A percentile compares a stretch with the other conserved stretches of the same genome.
These are phyloP conservation scores for Trifolium subterraneum DNA, from an alignment of 306 rosid genomes.

Conservation along the genomic window DNA sequence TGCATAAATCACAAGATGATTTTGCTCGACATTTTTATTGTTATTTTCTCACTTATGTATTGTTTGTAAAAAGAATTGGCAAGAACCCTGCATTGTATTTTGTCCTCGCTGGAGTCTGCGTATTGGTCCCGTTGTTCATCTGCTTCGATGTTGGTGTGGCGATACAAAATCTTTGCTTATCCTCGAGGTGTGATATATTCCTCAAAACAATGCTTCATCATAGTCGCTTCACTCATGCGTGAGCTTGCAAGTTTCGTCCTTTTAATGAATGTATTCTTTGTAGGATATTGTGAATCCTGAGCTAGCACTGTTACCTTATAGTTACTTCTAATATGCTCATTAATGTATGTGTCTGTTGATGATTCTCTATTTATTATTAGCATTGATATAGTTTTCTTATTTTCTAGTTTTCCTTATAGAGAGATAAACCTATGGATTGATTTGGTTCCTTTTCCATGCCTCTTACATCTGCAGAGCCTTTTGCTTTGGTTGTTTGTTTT, in stretches of 20 bases:
- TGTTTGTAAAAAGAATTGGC: constrained; percentile 69
- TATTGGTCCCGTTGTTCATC: constrained; percentile 83
- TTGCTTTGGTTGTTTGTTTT: no score
- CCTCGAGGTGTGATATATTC: constrained; percentile 63
- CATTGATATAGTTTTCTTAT: no score
- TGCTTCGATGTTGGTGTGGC: constrained; percentile 79
- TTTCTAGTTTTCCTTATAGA: no score
- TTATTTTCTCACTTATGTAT: constrained; percentile 37
- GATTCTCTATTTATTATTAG: no score
- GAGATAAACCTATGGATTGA: no score
- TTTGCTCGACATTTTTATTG: neutral
- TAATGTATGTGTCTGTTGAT: neutral
- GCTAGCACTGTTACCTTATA: constrained; percentile 69
- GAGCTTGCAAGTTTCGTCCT: constrained; percentile 31
- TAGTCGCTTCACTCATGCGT: constrained; percentile 10
- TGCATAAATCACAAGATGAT: constrained; percentile 7
- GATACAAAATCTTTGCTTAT: constrained; percentile 80
- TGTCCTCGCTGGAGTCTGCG: constrained; percentile 88
- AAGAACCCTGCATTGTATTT: constrained; percentile 88
- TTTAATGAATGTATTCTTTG: constrained; percentile 27
- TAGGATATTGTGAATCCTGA: constrained; percentile 71
- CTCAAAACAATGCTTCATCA: constrained; percentile 5
- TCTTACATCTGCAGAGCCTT: no score
- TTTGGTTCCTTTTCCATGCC: no score
- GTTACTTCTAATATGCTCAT: constrained; percentile 5